These are phyloP conservation scores for Gnomoniopsis smithogilvyi DNA, from an alignment of 2,329 filamentous ascomycete species.

Conservation along the genomic window DNA sequence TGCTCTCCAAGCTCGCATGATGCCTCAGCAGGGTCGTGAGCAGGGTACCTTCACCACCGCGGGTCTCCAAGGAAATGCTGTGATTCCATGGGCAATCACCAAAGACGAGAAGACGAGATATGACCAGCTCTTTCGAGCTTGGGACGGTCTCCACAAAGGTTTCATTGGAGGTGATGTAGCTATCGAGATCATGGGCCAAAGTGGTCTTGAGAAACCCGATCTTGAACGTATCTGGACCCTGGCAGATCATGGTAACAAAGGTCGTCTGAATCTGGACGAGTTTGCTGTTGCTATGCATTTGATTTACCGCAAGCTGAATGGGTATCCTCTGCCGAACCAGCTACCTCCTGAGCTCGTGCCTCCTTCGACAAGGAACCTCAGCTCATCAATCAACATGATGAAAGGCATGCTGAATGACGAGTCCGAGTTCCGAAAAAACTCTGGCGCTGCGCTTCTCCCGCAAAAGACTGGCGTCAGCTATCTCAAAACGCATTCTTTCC, in stretches of 20 bases:
- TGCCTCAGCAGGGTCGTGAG: constrained; percentile 93
- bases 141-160: constrained; percentile 92
- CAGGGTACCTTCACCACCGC: constrained; percentile 77
- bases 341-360: constrained; percentile 91
- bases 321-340: constrained; percentile 84
- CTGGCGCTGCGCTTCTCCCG: constrained; percentile 84
- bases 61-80: constrained; percentile 87
- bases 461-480: constrained; percentile 99
- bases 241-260: constrained; percentile 90
- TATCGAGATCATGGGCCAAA: constrained; percentile 96
- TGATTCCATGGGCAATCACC: constrained; percentile 96
- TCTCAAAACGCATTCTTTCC: constrained; percentile 92
- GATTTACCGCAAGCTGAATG: constrained; percentile 96
- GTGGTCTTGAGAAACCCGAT: constrained; percentile 85
- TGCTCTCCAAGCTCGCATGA: constrained; percentile 87
- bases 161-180: constrained; percentile 89
- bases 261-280: constrained; percentile 90
- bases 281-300: constrained; percentile 99
- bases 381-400: constrained; percentile 87
- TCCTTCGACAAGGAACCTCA: constrained; percentile 90
- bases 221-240: constrained; percentile 93
- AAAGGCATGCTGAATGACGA: constrained; percentile 87
- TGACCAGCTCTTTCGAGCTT: constrained; percentile 89
- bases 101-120: constrained; percentile 99
- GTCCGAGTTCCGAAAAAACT: constrained; percentile 83